These are phyloP conservation scores for Lotus japonicus DNA, from an alignment of 306 rosid genomes.

Conservation along the genomic window DNA sequence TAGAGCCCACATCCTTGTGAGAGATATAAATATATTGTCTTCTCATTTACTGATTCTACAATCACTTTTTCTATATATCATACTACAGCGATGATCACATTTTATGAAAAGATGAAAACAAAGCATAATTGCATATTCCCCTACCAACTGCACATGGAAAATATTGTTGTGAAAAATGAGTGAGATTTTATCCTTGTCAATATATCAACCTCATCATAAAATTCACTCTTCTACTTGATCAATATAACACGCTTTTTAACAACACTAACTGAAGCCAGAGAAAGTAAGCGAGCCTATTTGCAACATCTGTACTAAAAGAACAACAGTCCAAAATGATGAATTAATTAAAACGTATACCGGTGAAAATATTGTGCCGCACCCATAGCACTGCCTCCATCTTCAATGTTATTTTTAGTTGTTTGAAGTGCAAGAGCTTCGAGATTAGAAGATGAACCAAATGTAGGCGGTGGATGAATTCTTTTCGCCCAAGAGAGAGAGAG, in stretches of 20 bases:
- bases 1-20: constrained; percentile 8
- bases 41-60: constrained; percentile 11
- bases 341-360: constrained; percentile 37
- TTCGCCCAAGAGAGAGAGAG: not conserved
- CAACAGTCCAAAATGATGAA: constrained; percentile 10
- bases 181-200: not conserved
- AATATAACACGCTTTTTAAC: not conserved
- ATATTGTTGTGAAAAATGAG: not conserved
- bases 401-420: constrained; percentile 39
- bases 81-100: not conserved
- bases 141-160: constrained; percentile 2
- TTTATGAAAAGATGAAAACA: constrained; percentile 6
- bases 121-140: not conserved
- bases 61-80: not conserved
- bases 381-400: constrained; percentile 65
- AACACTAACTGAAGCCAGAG: not conserved
- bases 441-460: constrained; percentile 91
- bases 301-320: constrained; percentile 3
- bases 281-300: not conserved
- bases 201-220: constrained; percentile 4
- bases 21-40: not conserved
- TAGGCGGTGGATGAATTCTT: constrained; percentile 90
- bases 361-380: constrained; percentile 36
- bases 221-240: constrained; percentile 2
- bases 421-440: constrained; percentile 67